A percentile compares a stretch with the other conserved stretches of the same genome.
Conservation (phyloP, 129 eudicot genomes). For the Arctium minus region DNA sequence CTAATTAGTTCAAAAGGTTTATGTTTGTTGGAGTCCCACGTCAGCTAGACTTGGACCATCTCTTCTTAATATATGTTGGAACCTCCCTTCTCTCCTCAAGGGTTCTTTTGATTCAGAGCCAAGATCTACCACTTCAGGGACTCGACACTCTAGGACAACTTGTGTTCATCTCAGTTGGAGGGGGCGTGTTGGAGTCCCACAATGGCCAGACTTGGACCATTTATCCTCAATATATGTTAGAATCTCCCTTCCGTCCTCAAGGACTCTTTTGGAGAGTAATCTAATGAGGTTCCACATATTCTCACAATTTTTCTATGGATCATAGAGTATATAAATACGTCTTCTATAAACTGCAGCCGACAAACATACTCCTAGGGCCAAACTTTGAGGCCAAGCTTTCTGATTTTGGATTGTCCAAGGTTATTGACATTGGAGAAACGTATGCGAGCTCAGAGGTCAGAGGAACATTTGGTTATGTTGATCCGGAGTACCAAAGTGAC, state of each 20-base stretch:
- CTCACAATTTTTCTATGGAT: not conserved
- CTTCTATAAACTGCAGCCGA: constrained; percentile 38
- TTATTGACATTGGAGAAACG: constrained; percentile 50
- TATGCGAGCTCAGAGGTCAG: constrained; percentile 64
- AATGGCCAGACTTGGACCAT: not conserved
- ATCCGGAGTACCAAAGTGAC: constrained; percentile 59
- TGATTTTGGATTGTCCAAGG: constrained; percentile 70
- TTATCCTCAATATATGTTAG: not conserved
- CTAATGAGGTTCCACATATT: not conserved
- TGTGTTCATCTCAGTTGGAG: not conserved
- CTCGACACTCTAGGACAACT: not conserved
- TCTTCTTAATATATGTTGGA: not conserved
- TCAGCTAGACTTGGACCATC: not conserved
- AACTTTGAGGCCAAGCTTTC: constrained; percentile 66
- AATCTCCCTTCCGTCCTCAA: not conserved
- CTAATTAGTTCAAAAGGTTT: not conserved
- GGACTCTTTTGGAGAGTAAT: not conserved
- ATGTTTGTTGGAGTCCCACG: not conserved
- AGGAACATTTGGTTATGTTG: constrained; percentile 75
- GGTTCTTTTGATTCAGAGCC: not conserved
- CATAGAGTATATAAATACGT: not conserved
- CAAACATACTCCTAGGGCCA: constrained; percentile 65
- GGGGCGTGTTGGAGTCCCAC: not conserved
- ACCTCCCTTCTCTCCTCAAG: not conserved
- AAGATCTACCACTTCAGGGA: not conserved